These are phyloP conservation scores for Scleroderma citrinum DNA, from an alignment of 768 basidiomycete genomes.

Conservation along the genomic window DNA sequence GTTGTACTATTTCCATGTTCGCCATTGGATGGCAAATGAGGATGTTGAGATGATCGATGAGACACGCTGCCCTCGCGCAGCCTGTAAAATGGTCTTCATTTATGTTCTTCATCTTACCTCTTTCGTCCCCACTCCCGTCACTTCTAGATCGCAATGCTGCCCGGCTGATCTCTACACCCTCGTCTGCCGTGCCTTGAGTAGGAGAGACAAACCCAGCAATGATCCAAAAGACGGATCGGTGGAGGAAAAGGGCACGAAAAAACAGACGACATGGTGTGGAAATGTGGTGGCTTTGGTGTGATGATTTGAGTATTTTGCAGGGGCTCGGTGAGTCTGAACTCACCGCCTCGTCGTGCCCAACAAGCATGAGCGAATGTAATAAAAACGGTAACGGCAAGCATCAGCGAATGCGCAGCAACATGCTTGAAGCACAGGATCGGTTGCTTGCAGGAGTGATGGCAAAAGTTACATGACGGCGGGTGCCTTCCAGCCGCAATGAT, in stretches of 20 bases:
- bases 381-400: neutral
- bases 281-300: slow-evolving; percentile 31
- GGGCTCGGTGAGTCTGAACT: slow-evolving; percentile 8
- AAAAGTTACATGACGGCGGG: slow-evolving; percentile 27
- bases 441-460: slow-evolving; percentile 26
- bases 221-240: slow-evolving; percentile 4
- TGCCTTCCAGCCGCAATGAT: slow-evolving; percentile 7
- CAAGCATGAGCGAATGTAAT: neutral
- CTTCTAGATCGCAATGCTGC: slow-evolving; percentile 28
- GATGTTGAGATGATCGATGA: slow-evolving; percentile 26
- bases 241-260: slow-evolving; percentile 29
- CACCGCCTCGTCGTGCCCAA: neutral
- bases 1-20: slow-evolving; percentile 35
- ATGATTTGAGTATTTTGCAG: slow-evolving; percentile 29
- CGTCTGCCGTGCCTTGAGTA: slow-evolving; percentile 14
- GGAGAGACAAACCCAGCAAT: slow-evolving; percentile 9
- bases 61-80: slow-evolving; percentile 10
- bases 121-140: neutral
- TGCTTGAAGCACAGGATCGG: slow-evolving; percentile 27
- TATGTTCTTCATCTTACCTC: neutral
- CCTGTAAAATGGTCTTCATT: too few relatives aligned
- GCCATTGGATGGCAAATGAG: slow-evolving; percentile 14
- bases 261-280: slow-evolving; percentile 28
- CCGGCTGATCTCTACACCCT: slow-evolving; percentile 26
- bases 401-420: slow-evolving; percentile 1